Evolutionary conservation across 1,139 yeast genomes (phyloP).

Genomic region (Yamadazyma aaseri): DNA sequence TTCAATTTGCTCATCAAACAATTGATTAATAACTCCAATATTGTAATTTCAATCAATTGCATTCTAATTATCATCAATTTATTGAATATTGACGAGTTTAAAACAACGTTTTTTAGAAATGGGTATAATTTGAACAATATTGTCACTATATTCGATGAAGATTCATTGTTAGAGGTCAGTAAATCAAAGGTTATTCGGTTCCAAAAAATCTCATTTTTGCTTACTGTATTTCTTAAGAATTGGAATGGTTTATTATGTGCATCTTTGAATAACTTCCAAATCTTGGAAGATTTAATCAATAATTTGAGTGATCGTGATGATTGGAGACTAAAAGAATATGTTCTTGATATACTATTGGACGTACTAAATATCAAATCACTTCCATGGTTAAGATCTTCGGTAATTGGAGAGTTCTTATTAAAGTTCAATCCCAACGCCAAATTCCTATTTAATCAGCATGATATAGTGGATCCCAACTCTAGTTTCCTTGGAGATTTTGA

Average conservation of each 20-base stretch:
- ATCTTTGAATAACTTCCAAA: conserved; percentile 51
- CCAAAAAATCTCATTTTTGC: conserved; percentile 60
- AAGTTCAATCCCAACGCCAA: conserved; percentile 12
- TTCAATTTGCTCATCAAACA: conserved; percentile 57
- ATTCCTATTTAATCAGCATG: conserved; percentile 6
- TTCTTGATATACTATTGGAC: conserved; percentile 73
- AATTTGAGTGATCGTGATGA: conserved; percentile 58
- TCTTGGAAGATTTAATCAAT: conserved; percentile 40
- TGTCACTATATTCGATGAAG: conserved; percentile 54
- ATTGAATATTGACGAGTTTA: conserved; percentile 58
- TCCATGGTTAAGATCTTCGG: conserved; percentile 51
- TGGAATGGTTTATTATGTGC: conserved; percentile 78
- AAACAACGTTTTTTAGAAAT: conserved; percentile 51
- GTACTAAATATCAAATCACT: conserved; percentile 60
- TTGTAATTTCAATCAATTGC: conserved; percentile 49
- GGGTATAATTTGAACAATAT: conserved; percentile 66
- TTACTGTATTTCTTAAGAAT: conserved; percentile 62
- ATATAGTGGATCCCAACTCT: not conserved
- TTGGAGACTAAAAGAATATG: conserved; percentile 49
- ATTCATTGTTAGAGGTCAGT: conserved; percentile 4
- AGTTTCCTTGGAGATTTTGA: conserved; percentile 4
- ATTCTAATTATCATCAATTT: conserved; percentile 56
- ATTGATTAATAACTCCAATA: conserved; percentile 49
- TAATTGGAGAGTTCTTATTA: conserved; percentile 31
- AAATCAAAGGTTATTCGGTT: conserved; percentile 31